A percentile compares a stretch with the other conserved stretches of the same genome.
Conservation (phyloP, 345 rosid genomes). For the Dovyalis caffra region DNA sequence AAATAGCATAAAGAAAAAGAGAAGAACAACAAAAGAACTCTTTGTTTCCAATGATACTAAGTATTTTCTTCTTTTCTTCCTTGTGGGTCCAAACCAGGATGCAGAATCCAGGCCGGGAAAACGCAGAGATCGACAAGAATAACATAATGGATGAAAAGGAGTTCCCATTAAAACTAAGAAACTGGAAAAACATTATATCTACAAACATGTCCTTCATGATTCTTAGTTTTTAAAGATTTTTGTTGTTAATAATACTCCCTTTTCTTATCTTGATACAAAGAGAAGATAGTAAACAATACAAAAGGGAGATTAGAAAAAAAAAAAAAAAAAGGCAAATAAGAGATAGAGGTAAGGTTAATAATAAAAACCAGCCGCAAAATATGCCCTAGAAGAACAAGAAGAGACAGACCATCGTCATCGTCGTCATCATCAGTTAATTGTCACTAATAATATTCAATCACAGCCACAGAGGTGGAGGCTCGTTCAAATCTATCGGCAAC, state of each 20-base stretch:
- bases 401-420: background rate
- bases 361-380: background rate
- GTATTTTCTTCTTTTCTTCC: background rate
- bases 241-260: background rate
- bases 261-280: background rate
- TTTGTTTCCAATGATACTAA: background rate
- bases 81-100: background rate
- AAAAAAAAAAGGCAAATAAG: background rate
- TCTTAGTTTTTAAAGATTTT: background rate
- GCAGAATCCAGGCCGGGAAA: background rate
- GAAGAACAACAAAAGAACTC: too few relatives aligned
- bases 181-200: too few relatives aligned
- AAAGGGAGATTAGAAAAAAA: background rate
- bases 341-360: background rate
- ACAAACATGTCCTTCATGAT: background rate
- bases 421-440: background rate
- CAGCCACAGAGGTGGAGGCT: constrained; percentile 92
- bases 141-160: background rate
- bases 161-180: background rate
- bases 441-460: constrained; percentile 21
- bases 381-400: background rate
- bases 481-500: constrained; percentile 84
- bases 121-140: background rate
- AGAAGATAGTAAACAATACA: background rate
- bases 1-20: background rate